Base-by-base conservation (phyloP, 192 early-diverging fungal genomes). In the Thoreauomyces humboldtii region DNA sequence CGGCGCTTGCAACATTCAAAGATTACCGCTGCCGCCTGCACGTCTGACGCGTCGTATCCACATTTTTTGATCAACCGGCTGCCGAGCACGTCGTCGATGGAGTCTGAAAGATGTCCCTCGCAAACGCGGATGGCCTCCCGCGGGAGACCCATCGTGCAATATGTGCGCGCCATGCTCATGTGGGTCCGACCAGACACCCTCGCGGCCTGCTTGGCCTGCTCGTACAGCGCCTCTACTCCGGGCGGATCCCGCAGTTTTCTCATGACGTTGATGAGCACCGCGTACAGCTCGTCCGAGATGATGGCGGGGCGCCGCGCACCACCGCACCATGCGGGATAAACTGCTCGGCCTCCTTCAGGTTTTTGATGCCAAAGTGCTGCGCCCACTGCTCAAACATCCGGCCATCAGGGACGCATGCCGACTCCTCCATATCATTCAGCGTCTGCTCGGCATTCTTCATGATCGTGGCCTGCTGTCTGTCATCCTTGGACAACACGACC, bases 251-350 rank as follows among this genome's bases (percentile, higher is more conserved):
- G 17, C 15, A n/a, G 31, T n/a, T 57, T 34, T 29, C 42, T 17
- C 59, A 61, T 28, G 28, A 44, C 14, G 21, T 48, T 46, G 4
- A 63, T 63, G 12, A 63, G 22, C 7, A 36, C 53, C 7, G 61
- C 61, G 32, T 35, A 63, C 12, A 63, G 48, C 14, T 12, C 50
- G 48, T 63, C 61, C 15, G 61, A 52, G 3, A 63, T 50, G 25
- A 19, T 25, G 4, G 34, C 47, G 5, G 61, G 61, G n/a, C 0
- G 61, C 29, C 5, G 27, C 46, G 29, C 44, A 32, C 61, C 61
- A 63, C 61, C 61, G 53, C 28, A 63, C 48, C 34, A 48, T 63
- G 2, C 61, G 42, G n/a, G 17, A 63, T 25, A 37, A 63, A 63
- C 44, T 7, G 14, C 48, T 63, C 61, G 0, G 61, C 61, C 6